phyloP scores from a whole-genome alignment of 495 filamentous ascomycete genomes.

The Neohortaea acidophila region DNA sequence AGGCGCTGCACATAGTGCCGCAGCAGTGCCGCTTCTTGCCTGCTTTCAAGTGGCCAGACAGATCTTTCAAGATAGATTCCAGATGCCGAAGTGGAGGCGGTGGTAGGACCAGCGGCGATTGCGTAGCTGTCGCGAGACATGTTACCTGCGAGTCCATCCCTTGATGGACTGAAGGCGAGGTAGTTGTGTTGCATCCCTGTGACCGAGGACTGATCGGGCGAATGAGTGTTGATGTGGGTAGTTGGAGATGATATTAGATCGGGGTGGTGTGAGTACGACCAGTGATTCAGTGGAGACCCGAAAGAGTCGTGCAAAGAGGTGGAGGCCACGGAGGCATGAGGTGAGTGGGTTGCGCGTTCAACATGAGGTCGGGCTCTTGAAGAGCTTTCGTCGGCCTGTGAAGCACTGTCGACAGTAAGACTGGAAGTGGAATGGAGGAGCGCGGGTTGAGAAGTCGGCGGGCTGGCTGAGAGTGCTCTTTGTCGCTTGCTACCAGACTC shows the following conservation, averaged over 20 bases:
- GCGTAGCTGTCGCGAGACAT: not conserved
- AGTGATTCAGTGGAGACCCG: too few species aligned
- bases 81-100: conserved; percentile 8
- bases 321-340: too few species aligned
- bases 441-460: not conserved
- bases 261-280: too few species aligned
- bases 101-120: not conserved
- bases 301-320: too few species aligned
- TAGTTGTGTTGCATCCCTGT: not conserved
- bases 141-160: not conserved
- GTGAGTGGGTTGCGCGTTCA: too few species aligned
- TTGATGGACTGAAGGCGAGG: not conserved
- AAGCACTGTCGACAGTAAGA: not conserved
- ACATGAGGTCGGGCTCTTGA: too few species aligned
- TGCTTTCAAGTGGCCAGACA: conserved; percentile 14
- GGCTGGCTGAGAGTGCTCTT: not conserved
- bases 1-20: conserved; percentile 13
- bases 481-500: conserved; percentile 3
- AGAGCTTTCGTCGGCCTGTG: not conserved
- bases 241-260: too few species aligned
- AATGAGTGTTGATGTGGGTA: too few species aligned
- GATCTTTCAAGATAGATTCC: conserved; percentile 16
- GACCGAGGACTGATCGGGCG: not conserved
- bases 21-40: conserved; percentile 10
- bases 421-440: not conserved